Evolutionary conservation across 495 filamentous ascomycete genomes (phyloP), one percentile per base, ranked within the genome.

Genomic region (Penicillium crystallinum): DNA sequence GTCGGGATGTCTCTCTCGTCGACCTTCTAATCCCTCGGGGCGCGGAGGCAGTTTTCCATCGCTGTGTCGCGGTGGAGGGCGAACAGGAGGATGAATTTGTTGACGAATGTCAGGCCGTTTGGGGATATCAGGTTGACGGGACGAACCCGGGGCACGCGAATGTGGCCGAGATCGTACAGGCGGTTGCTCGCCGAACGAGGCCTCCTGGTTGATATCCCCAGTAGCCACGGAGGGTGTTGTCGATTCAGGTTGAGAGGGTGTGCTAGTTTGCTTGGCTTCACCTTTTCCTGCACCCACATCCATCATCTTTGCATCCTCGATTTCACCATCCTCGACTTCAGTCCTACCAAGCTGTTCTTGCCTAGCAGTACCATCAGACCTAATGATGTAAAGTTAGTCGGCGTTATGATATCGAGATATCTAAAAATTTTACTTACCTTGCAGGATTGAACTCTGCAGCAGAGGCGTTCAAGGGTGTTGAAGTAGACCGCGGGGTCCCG

Each of bases 271-370:
- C 29, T 58, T 53, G 9, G 21, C 19, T 7, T 59, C 58, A 6
- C 61, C 51, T 1, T 46, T 65, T 3, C 50, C 39, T 46, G 68
- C 21, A 17, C 47, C 60, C 33, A 53, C 58, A 62, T 77, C 69
- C 10, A 54, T 50, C 68, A 76, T 73, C 56, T 80, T 85, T 11
- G 74, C 76, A 67, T 90, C 85, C 58, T 87, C 83, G 29, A 90
- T 86, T 59, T 91, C 88, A 21, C 87, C 88, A 68, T 90, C 87
- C 63, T 90, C 88, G 43, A 85, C 85, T 59, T 91, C 88, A 9
- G 64, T 51, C 40, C 67, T 73, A 11, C 70, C 55, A 37, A 50
- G 25, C 9, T 33, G 57, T 56, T 54, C 65, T 37, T 55, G 58
- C 27, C 62, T 69, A 17, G 59, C 54, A 53, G 64, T 57, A 59